Conservation (phyloP, 352 stramenopile species). For the Elongisporangium prolatum region DNA sequence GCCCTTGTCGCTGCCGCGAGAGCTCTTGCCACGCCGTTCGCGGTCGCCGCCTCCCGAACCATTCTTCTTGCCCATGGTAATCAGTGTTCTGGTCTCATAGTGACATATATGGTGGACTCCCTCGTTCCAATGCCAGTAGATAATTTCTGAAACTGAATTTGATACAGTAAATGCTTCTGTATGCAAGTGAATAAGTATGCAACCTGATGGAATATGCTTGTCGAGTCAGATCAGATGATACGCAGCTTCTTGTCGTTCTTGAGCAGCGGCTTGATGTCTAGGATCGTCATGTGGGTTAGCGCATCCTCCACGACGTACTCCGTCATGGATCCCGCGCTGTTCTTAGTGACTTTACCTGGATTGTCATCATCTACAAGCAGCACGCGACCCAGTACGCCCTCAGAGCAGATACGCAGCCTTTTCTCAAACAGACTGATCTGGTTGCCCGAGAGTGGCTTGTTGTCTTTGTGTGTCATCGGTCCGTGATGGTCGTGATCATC, state of each 20-base stretch:
- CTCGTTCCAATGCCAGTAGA: not conserved
- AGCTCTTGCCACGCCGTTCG: constrained; percentile 9
- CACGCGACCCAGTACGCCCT: constrained; percentile 12
- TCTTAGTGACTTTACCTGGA: constrained; percentile 12
- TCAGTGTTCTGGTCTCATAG: not conserved
- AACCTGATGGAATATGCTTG: not conserved
- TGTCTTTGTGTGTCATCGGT: not conserved
- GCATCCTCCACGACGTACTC: constrained; percentile 24
- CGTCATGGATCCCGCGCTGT: constrained; percentile 10
- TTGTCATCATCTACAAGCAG: constrained; percentile 23
- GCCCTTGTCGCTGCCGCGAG: constrained; percentile 13
- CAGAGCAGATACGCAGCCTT: constrained; percentile 7
- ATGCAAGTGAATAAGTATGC: not conserved
- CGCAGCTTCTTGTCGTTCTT: not conserved
- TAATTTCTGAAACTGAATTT: too few species aligned
- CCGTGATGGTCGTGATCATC: not conserved
- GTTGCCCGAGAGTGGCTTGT: not conserved
- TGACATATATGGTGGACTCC: not conserved
- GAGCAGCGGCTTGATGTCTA: constrained; percentile 33
- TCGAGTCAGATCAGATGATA: not conserved
- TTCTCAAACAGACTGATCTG: constrained; percentile 25
- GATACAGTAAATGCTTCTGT: not conserved
- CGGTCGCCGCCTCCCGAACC: constrained; percentile 3
- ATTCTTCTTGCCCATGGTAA: constrained; percentile 30
- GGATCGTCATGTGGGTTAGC: constrained; percentile 19